phyloP scores from a whole-genome alignment of 2,329 filamentous ascomycete species.

The Dactylonectria macrodidyma region DNA sequence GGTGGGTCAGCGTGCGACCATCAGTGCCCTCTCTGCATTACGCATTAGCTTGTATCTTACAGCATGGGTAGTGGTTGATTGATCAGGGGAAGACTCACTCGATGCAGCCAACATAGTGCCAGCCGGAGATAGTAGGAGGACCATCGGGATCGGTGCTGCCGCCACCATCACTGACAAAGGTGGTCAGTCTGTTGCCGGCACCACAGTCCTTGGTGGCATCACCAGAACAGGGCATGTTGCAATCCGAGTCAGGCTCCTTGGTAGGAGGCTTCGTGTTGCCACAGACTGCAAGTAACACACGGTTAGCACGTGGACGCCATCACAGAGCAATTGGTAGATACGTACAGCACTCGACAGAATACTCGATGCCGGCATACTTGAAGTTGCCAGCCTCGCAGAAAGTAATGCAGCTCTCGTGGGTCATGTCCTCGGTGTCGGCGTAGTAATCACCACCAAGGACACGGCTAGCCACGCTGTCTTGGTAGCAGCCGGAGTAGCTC shows the following conservation, averaged over 20 bases:
- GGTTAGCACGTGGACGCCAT: constrained; percentile 53
- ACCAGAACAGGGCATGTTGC: constrained; percentile 65
- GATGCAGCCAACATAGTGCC: constrained; percentile 25
- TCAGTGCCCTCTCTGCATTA: constrained; percentile 16
- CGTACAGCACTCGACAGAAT: constrained; percentile 29
- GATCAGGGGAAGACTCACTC: constrained; percentile 7
- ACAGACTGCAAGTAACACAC: constrained; percentile 51
- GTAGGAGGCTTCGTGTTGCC: constrained; percentile 46
- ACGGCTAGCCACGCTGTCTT: not conserved
- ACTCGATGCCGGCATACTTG: not conserved
- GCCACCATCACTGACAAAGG: constrained; percentile 43
- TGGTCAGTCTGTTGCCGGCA: constrained; percentile 60
- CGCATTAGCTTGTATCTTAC: constrained; percentile 2
- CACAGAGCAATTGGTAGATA: constrained; percentile 57
- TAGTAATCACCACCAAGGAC: not conserved
- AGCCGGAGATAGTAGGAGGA: constrained; percentile 19
- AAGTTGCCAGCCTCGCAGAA: not conserved
- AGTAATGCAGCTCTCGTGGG: not conserved
- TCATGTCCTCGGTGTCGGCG: not conserved
- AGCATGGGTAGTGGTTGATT: not conserved
- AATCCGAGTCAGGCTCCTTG: constrained; percentile 59
- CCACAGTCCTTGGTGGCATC: constrained; percentile 66
- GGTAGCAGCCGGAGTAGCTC: not conserved
- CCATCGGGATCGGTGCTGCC: not conserved
- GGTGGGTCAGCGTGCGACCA: constrained; percentile 17